Conservation (phyloP, 1,139 yeast species). For the Tardiomyces blankii region DNA sequence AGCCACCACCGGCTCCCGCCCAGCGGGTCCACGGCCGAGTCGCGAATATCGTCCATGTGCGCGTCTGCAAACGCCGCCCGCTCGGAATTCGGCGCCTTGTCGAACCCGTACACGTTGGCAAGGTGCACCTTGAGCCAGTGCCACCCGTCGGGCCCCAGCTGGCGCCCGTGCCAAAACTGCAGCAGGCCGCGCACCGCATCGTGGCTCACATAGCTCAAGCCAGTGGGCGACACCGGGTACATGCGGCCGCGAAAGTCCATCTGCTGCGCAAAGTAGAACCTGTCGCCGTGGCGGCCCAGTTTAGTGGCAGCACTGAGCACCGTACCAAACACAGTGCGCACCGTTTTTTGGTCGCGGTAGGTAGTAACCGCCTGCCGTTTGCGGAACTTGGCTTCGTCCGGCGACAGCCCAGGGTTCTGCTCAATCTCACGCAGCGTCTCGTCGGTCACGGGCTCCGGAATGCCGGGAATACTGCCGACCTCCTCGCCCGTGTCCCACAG, state of each 20-base stretch:
- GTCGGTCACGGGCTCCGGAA: constrained; percentile 27
- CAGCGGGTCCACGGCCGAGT: constrained; percentile 42
- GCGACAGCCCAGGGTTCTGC: constrained; percentile 34
- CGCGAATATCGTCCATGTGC: constrained; percentile 36
- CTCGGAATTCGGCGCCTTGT: constrained; percentile 45
- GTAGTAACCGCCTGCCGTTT: constrained; percentile 44
- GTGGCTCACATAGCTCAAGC: constrained; percentile 49
- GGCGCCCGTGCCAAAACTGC: constrained; percentile 55
- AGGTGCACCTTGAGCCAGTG: constrained; percentile 57
- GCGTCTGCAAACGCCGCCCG: constrained; percentile 42
- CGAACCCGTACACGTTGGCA: constrained; percentile 57
- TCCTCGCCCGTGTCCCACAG: constrained; percentile 71
- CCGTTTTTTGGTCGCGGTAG: constrained; percentile 69
- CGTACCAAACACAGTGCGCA: constrained; percentile 24
- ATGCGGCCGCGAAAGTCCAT: constrained; percentile 83
- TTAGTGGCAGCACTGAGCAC: constrained; percentile 82
- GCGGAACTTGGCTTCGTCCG: constrained; percentile 36
- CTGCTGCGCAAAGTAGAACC: constrained; percentile 73
- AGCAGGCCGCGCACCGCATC: constrained; percentile 54
- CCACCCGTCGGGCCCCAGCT: constrained; percentile 45
- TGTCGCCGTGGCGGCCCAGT: constrained; percentile 40
- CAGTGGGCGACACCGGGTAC: constrained; percentile 58
- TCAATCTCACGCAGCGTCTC: constrained; percentile 46
- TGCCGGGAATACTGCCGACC: constrained; percentile 63
- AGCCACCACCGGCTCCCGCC: constrained; percentile 42